Percentiles rank a stretch among this genome's conserved stretches.
These are phyloP conservation scores for Pichia sp. DNA, from an alignment of 1,139 yeast genomes.

Conservation along the genomic window DNA sequence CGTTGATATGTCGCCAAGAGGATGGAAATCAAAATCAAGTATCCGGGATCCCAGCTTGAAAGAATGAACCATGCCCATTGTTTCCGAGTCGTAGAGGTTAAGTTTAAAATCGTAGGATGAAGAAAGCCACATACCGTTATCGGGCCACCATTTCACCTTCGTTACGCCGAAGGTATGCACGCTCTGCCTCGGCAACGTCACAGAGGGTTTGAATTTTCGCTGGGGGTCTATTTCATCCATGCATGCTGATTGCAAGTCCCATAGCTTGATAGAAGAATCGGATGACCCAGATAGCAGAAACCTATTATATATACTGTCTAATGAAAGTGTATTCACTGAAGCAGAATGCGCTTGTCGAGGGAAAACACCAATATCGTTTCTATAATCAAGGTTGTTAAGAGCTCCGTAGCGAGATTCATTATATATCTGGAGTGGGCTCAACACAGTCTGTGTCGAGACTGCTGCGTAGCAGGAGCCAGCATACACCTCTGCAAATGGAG, in stretches of 20 bases:
- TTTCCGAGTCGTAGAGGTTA: constrained; percentile 78
- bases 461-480: neutral
- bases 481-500: constrained; percentile 3
- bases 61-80: constrained; percentile 58
- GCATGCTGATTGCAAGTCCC: constrained; percentile 40
- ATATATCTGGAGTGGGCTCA: constrained; percentile 18
- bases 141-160: constrained; percentile 86
- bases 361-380: constrained; percentile 9
- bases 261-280: constrained; percentile 64
- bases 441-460: constrained; percentile 6
- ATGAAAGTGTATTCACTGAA: constrained; percentile 61
- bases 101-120: constrained; percentile 77
- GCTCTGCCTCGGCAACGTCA: constrained; percentile 48
- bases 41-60: constrained; percentile 53
- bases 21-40: constrained; percentile 48
- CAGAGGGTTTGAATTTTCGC: constrained; percentile 32
- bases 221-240: constrained; percentile 13
- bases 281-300: constrained; percentile 71
- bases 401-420: constrained; percentile 27
- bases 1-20: constrained; percentile 45
- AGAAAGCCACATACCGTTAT: constrained; percentile 79
- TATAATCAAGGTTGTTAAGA: constrained; percentile 23
- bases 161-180: constrained; percentile 76
- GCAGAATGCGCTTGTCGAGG: constrained; percentile 24
- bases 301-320: constrained; percentile 51